Evolutionary conservation across 1,139 yeast genomes (phyloP), one percentile per base, ranked within the genome.

Genomic region (Pichia sp.): DNA sequence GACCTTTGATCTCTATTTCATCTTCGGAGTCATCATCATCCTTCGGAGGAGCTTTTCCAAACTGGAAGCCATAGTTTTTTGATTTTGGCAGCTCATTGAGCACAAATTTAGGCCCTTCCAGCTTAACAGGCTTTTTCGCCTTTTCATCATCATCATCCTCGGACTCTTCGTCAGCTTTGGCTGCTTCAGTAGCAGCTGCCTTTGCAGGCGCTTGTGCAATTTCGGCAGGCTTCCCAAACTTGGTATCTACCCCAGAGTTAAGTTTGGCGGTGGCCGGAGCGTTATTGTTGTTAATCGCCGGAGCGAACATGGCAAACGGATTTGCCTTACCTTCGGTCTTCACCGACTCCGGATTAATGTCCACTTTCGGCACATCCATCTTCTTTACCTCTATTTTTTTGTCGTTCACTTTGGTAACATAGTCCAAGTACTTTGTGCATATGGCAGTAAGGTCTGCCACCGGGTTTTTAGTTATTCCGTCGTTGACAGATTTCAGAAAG

Each of bases 41-140:
- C 45, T 65, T 71, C 51, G 70, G 74, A 31, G 75, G 75, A 55
- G 76, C 81, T 26, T 80, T 76, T 56, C 78, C 79, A 60, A 78
- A 82, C 10, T 83, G 71, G 65, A 88, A 87, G 1, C 84, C 85
- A 1, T 87, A 77, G 52, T 76, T 76, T 50, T 79, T 79, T 1
- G 81, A 74, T 1, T 80, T 78, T 45, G 90, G 88, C 5, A 67
- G 51, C 11, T 75, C 61, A 7, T 68, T 66, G 50, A 86, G 62
- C 1, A 81, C 78, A 67, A 87, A 87, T 47, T 71, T 69, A 11
- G 95, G 95, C 0, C 95, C 95, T 64, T 85, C 78, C 16, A 79
- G 75, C 62, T 78, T 78, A 45, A 80, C 68, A 44, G 76, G 79
- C 16, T 75, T 75, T 42, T 60, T 56, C 15, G 49, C 46, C 8